Evolutionary conservation across 306 rosid genomes (phyloP).

Genomic region (Alnus rubra): DNA sequence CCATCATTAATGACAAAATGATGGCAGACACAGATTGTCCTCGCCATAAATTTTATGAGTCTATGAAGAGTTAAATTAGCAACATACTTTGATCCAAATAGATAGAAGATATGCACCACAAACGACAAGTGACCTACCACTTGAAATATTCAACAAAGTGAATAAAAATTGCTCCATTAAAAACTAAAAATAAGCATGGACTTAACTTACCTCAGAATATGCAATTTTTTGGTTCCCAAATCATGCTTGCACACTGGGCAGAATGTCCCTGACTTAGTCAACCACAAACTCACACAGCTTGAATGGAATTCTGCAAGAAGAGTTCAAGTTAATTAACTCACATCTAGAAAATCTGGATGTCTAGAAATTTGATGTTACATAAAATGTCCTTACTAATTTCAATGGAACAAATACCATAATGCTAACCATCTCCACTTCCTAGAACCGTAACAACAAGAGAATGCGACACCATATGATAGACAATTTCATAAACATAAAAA

Average conservation of each 20-base stretch:
- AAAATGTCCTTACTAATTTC: not conserved
- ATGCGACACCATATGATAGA: not conserved
- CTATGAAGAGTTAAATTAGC: not conserved
- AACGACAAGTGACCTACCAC: not conserved
- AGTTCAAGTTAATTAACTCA: slow-evolving; percentile 12
- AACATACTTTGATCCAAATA: not conserved
- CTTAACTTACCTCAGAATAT: slow-evolving; percentile 33
- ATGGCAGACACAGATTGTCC: not conserved
- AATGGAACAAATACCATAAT: not conserved
- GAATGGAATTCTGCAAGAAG: slow-evolving; percentile 44
- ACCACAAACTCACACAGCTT: slow-evolving; percentile 40
- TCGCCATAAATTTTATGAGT: not conserved
- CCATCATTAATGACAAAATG: not conserved
- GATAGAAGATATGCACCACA: not conserved
- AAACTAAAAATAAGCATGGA: not conserved
- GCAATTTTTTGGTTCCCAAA: slow-evolving; percentile 22
- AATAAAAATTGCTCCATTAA: not conserved
- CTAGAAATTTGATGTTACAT: not conserved
- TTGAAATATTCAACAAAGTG: slow-evolving; percentile 12
- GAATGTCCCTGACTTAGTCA: slow-evolving; percentile 45
- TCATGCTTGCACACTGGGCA: slow-evolving; percentile 49
- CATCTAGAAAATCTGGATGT: not conserved
- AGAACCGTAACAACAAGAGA: not conserved
- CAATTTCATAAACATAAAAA: not conserved
- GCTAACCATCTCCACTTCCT: not conserved